These are phyloP conservation scores for Ceriops decandra DNA, from an alignment of 345 rosid species.

Conservation along the genomic window DNA sequence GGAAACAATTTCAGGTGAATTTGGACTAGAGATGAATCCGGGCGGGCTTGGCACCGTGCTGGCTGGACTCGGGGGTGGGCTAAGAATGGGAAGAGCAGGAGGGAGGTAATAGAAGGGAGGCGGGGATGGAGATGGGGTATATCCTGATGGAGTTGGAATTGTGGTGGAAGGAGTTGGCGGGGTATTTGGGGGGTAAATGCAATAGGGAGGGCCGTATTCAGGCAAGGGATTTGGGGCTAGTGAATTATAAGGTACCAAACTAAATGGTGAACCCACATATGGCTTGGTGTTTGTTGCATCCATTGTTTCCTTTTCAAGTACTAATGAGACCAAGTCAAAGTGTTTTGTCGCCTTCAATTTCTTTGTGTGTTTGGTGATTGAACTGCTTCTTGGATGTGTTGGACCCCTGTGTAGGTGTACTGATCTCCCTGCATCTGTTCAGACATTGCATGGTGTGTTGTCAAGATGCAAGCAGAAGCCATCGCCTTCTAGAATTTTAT, in stretches of 20 bases:
- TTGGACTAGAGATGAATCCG: background rate
- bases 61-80: slow-evolving; percentile 48
- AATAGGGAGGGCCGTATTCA: slow-evolving; percentile 47
- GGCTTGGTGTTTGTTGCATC: slow-evolving; percentile 47
- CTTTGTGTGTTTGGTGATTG: slow-evolving; percentile 20
- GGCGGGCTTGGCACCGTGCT: slow-evolving; percentile 18
- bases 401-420: slow-evolving; percentile 3
- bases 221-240: slow-evolving; percentile 48
- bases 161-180: slow-evolving; percentile 40
- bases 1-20: slow-evolving; percentile 13
- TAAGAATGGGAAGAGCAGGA: slow-evolving; percentile 33
- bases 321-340: slow-evolving; percentile 41
- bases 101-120: slow-evolving; percentile 24
- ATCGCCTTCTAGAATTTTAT: too few species aligned
- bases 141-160: slow-evolving; percentile 27
- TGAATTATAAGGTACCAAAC: slow-evolving; percentile 56
- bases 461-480: background rate
- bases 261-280: slow-evolving; percentile 51
- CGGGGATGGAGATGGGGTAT: slow-evolving; percentile 10
- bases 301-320: slow-evolving; percentile 37
- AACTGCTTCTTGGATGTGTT: slow-evolving; percentile 23
- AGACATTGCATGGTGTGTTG: background rate
- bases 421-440: slow-evolving; percentile 39
- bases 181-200: slow-evolving; percentile 50
- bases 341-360: slow-evolving; percentile 35